phyloP scores from a whole-genome alignment of 371 early-diverging fungal genomes.

The Umbelopsis sp. region DNA sequence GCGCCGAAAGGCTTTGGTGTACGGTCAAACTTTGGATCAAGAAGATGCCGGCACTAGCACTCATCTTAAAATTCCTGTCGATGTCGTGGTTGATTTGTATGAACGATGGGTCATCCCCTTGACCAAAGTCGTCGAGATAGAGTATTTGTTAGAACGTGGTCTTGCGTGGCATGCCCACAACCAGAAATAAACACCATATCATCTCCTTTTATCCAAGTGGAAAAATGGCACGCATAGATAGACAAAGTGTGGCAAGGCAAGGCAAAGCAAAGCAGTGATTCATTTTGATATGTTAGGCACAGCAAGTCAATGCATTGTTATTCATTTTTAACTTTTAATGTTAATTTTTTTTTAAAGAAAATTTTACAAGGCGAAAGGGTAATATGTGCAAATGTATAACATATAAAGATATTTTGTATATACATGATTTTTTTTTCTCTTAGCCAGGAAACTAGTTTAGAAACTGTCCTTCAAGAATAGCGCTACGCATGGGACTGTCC shows the following conservation, averaged over 20 bases:
- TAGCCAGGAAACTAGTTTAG: not conserved
- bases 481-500: constrained; percentile 5
- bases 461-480: constrained; percentile 10
- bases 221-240: too few relatives aligned
- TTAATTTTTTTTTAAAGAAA: too few relatives aligned
- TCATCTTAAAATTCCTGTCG: constrained; percentile 64
- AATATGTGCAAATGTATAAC: too few relatives aligned
- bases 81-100: constrained; percentile 87
- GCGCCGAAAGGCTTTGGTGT: constrained; percentile 85
- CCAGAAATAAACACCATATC: constrained; percentile 14
- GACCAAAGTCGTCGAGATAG: constrained; percentile 92
- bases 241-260: too few relatives aligned
- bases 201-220: too few relatives aligned
- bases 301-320: too few relatives aligned
- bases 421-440: not conserved
- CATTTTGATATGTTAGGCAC: too few relatives aligned
- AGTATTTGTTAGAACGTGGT: constrained; percentile 79
- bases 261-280: too few relatives aligned
- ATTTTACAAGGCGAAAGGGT: too few relatives aligned
- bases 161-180: constrained; percentile 23
- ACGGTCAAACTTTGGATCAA: constrained; percentile 84
- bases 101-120: constrained; percentile 86
- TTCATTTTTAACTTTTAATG: too few relatives aligned
- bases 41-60: constrained; percentile 42
- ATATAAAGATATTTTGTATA: not conserved